phyloP scores from a whole-genome alignment of 257 asterid genomes.

The Fraxinus americana region DNA sequence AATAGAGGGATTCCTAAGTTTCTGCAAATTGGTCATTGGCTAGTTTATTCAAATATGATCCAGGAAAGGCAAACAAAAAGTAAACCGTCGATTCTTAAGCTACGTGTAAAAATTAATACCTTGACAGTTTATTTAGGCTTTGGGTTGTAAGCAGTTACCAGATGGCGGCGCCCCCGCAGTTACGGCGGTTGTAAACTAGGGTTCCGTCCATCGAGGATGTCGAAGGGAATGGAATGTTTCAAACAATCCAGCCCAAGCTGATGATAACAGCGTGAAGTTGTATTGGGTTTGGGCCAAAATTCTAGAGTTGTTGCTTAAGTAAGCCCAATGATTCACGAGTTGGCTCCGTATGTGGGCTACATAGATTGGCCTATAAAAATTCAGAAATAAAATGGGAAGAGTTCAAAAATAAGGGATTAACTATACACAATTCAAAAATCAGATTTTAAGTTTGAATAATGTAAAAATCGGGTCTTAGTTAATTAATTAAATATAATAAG shows the following conservation, averaged over 20 bases:
- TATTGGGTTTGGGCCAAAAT: not conserved
- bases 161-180: not conserved
- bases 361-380: no score
- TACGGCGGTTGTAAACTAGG: not conserved
- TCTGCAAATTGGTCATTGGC: conserved; percentile 52
- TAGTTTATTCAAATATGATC: not conserved
- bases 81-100: not conserved
- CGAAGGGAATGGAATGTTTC: not conserved
- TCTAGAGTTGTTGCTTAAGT: not conserved
- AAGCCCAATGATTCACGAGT: not conserved
- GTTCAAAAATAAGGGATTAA: no score
- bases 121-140: not conserved
- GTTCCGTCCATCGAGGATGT: not conserved
- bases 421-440: no score
- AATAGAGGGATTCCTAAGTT: conserved; percentile 25
- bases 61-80: not conserved
- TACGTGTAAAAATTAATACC: not conserved
- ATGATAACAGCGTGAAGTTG: not conserved
- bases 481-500: no score
- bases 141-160: not conserved
- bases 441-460: no score
- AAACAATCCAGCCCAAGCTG: not conserved
- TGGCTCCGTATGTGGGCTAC: not conserved
- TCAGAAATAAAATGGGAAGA: no score
- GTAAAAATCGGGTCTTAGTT: no score